Evolutionary conservation across 306 rosid genomes (phyloP), one percentile per base, ranked within the genome.

Genomic region (Vicia faba): DNA sequence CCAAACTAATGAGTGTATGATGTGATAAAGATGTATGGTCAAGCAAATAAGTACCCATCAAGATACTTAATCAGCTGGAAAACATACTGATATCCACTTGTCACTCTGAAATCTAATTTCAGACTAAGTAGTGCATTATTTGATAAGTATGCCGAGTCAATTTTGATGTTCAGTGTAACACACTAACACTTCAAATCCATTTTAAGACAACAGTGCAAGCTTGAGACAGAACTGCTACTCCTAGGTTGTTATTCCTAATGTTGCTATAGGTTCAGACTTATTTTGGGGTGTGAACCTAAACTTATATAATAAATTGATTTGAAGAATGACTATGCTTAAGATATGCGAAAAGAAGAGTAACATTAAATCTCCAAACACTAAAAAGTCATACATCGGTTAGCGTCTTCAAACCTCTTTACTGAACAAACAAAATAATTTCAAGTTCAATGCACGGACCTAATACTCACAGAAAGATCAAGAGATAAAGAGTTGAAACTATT

Each of bases 41-140:
- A 70, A 75, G 70, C 44, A 14, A 58, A 31, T 3, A 10, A 56
- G 73, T 31, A 64, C 25, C 59, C 66, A 64, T 58, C 41, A 41
- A 61, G 70, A 75, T 70, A 48, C 50, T 26, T 51, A 59, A 38
- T 11, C 28, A 43, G 55, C 54, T 26, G 43, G 53, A 65, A 69
- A 66, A 61, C 58, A 58, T 35, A 69, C 49, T 68, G 75, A 5
- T 41, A 64, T 67, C 60, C 39, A 46, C 45, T 57, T 46, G 69
- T 51, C 14, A 61, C 14, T 41, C 49, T 14, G n/a, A 58, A 19
- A 64, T 64, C 49, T 25, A 18, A 54, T 26, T 43, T 39, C 15
- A 61, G 3, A 49, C 18, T 11, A 25, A 61, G 15, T 54, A 45
- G 58, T 23, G 60, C 29, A 49, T 38, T 63, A 7, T 64, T 25